These are phyloP conservation scores for Monosporascus ibericus DNA, from an alignment of 2,329 filamentous ascomycete genomes.

Conservation along the genomic window DNA sequence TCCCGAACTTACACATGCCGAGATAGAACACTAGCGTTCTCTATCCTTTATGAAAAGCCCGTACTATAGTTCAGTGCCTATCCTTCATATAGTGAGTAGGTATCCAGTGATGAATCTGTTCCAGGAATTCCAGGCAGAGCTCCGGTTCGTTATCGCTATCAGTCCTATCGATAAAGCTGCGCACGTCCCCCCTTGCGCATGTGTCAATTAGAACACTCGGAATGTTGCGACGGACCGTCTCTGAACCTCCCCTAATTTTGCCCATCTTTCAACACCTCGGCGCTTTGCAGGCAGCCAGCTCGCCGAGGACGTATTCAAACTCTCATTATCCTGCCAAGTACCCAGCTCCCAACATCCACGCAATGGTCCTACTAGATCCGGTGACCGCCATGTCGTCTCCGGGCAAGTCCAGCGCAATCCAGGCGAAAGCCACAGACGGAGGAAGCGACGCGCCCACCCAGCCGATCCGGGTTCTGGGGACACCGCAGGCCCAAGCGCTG, in stretches of 20 bases:
- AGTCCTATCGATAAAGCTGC: background rate
- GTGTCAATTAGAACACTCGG: background rate
- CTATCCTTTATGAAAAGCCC: too few species aligned
- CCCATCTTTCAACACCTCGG: background rate
- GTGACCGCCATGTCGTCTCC: slow-evolving; percentile 33
- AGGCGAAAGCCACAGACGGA: slow-evolving; percentile 23
- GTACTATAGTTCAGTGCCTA: too few species aligned
- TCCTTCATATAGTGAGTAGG: too few species aligned
- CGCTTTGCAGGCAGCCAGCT: background rate
- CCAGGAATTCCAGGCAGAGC: background rate
- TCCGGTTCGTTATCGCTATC: background rate
- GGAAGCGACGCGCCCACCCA: slow-evolving; percentile 21
- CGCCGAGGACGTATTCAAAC: background rate
- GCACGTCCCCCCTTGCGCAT: background rate
- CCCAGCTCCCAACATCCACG: background rate
- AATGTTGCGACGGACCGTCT: background rate
- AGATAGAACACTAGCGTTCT: too few species aligned
- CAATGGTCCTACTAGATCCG: slow-evolving; percentile 29
- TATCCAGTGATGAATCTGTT: background rate
- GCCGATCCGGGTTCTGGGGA: slow-evolving; percentile 32
- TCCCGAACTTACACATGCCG: too few species aligned
- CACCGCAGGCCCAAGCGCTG: slow-evolving; percentile 39
- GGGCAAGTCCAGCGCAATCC: slow-evolving; percentile 20
- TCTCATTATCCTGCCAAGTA: background rate
- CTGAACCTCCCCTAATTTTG: background rate